Conservation (phyloP, 1,284 basidiomycete species). For the Wallemia hederae region DNA sequence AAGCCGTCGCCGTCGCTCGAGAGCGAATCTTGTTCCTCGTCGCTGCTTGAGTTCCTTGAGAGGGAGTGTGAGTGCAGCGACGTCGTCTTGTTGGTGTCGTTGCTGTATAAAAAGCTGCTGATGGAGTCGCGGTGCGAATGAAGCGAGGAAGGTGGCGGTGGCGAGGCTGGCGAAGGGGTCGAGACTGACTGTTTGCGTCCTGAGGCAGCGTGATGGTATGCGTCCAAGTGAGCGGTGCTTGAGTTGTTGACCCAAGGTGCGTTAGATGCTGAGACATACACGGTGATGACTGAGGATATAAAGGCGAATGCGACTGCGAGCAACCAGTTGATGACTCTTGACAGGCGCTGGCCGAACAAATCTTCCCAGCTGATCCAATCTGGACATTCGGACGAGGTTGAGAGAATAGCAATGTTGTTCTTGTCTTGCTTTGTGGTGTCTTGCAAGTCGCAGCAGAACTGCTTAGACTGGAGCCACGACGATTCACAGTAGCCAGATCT, state of each 20-base stretch:
- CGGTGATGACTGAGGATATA: conserved; percentile 44
- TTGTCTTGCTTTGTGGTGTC: background rate
- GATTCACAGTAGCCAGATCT: background rate
- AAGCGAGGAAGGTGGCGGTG: background rate
- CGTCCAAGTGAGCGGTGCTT: background rate
- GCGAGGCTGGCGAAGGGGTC: conserved; percentile 28
- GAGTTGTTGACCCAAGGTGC: background rate
- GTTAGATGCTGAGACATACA: conserved; percentile 59
- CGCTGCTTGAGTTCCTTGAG: conserved; percentile 8
- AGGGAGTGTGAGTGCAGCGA: background rate
- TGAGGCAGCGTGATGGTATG: conserved; percentile 24
- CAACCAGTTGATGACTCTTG: background rate
- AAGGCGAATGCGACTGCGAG: conserved; percentile 30
- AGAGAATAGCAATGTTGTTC: background rate
- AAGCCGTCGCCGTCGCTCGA: too few relatives aligned
- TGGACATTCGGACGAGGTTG: background rate
- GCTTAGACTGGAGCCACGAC: background rate
- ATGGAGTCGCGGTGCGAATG: conserved; percentile 4
- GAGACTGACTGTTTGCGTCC: conserved; percentile 58
- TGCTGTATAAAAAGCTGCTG: conserved; percentile 5
- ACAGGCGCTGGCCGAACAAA: background rate
- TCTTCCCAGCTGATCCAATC: background rate
- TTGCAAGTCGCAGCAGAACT: background rate
- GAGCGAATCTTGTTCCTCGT: conserved; percentile 10
- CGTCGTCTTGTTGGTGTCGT: background rate